Evolutionary conservation across 257 asterid species (phyloP), one percentile per base, ranked within the genome.

Genomic region (Rauvolfia tetraphylla): DNA sequence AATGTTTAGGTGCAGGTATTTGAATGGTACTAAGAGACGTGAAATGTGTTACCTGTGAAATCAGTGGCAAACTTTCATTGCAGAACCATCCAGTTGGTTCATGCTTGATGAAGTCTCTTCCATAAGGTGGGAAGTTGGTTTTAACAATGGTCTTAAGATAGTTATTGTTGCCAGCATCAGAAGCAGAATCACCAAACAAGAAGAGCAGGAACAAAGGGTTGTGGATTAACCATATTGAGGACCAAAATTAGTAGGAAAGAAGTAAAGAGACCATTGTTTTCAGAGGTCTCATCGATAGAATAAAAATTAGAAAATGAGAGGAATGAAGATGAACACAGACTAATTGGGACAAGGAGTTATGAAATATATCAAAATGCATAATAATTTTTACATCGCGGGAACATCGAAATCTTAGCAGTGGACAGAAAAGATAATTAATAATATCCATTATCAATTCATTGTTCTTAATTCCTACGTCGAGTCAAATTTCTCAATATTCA

Each of bases 61-160:
- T 93, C 98, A 4, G 91, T 84, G 56, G 97, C 96, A 81, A 93
- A 94, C 81, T 88, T 93, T 67, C 98, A 78, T 93, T 93, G 41
- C 93, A 91, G 61, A 93, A 93, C 83, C 97, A 87, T 29, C 98
- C 98, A 13, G 96, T 91, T 57, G 94, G 85, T 78, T 76, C 84
- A 79, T 87, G 89, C 31, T 84, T 73, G 70, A 82, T 77, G 48
- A 85, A 93, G 68, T 93, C 97, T 83, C 96, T 88, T 46, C 98
- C 98, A 67, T 93, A 93, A 73, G 98, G 98, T 1, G 85, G 87
- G 83, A 93, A 93, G 76, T 93, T 85, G 20, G 98, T 89, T 79
- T 89, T 91, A 70, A 93, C 86, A 67, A 93, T 23, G 17, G 98
- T 93, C 73, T 89, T 84, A 33, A 91, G 90, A 82, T 89, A 58